Percentiles rank a stretch among this genome's conserved stretches.
These are phyloP conservation scores for Cladosporium oxysporum DNA, from an alignment of 2,329 filamentous ascomycete genomes.

Conservation along the genomic window DNA sequence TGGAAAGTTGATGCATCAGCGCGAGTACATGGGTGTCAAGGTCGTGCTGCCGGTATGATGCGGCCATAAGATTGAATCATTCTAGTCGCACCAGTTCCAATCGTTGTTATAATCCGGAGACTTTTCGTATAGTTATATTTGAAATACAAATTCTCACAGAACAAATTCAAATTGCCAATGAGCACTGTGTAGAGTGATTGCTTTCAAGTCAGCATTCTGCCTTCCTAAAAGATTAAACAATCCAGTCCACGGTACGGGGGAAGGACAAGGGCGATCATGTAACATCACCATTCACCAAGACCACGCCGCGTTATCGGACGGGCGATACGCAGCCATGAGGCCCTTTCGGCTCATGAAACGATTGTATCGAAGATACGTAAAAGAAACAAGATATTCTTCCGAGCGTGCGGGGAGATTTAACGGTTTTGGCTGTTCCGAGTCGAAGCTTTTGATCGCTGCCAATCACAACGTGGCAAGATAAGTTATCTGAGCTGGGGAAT, in stretches of 20 bases:
- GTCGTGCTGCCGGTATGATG: slow-evolving; percentile 46
- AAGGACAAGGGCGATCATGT: too few relatives aligned
- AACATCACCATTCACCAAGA: not conserved
- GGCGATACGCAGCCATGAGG: not conserved
- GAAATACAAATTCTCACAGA: not conserved
- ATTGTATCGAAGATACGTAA: slow-evolving; percentile 1
- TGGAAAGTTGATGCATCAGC: slow-evolving; percentile 50
- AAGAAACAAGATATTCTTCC: not conserved
- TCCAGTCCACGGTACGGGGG: not conserved
- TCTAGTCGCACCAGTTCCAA: not conserved
- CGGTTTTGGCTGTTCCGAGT: not conserved
- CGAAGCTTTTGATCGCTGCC: not conserved
- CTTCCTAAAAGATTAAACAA: not conserved
- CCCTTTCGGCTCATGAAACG: not conserved
- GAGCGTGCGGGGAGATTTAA: not conserved
- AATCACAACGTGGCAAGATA: not conserved
- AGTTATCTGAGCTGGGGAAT: not conserved
- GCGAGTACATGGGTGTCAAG: slow-evolving; percentile 51
- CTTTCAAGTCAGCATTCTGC: not conserved
- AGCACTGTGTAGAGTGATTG: not conserved
- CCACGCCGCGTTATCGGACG: not conserved
- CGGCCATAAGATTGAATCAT: not conserved
- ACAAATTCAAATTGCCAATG: not conserved
- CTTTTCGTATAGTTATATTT: not conserved
- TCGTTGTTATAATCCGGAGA: not conserved